phyloP scores from a whole-genome alignment of 257 asterid species.

The Solanum stenotomum region DNA sequence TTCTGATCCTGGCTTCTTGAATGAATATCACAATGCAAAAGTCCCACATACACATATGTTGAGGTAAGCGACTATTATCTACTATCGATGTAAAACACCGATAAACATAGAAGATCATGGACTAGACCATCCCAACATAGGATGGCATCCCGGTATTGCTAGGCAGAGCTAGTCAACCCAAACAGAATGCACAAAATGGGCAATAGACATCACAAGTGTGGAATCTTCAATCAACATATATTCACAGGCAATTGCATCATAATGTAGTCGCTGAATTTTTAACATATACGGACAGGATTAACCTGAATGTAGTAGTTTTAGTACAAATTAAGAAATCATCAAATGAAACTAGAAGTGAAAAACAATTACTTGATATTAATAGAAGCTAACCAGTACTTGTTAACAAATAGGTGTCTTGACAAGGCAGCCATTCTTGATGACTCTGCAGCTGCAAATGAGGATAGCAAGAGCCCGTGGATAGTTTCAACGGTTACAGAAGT shows the following conservation, averaged over 20 bases:
- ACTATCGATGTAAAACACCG: not conserved
- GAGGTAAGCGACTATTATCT: slow-evolving; percentile 26
- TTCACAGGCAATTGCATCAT: not conserved
- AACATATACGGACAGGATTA: not conserved
- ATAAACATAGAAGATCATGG: not conserved
- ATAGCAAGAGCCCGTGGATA: not conserved
- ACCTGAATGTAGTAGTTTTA: not conserved
- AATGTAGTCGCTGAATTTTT: not conserved
- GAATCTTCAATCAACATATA: not conserved
- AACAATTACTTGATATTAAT: not conserved
- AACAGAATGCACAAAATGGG: not conserved
- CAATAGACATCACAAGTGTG: not conserved
- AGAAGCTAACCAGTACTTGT: not conserved
- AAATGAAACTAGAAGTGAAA: not conserved
- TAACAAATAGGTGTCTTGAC: slow-evolving; percentile 52
- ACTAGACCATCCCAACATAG: not conserved
- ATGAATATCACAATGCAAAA: slow-evolving; percentile 39
- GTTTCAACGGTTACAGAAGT: slow-evolving; percentile 60
- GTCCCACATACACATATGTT: slow-evolving; percentile 46
- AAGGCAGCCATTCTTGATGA: slow-evolving; percentile 58
- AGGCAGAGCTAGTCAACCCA: not conserved
- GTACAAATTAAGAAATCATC: not conserved
- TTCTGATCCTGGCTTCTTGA: slow-evolving; percentile 27
- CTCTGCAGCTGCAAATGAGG: not conserved
- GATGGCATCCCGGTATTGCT: not conserved